Percentiles rank a stretch among this genome's conserved stretches.
Evolutionary conservation across 805 yeast species (phyloP).

Genomic region (Lachancea dasiensis): DNA sequence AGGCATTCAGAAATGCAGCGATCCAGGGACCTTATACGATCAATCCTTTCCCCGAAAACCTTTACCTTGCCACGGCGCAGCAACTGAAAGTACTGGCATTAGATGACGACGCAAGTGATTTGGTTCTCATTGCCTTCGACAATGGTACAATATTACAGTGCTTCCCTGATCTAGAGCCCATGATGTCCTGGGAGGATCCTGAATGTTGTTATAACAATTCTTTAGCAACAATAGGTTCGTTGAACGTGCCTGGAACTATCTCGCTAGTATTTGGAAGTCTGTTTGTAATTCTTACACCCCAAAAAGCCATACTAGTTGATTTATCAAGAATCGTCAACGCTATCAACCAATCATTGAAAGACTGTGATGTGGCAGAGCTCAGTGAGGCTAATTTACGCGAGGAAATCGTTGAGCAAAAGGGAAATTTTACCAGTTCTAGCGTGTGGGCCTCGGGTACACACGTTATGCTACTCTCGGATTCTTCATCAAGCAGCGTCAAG

Average conservation of each 20-base stretch:
- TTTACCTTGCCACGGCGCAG: slow-evolving; percentile 43
- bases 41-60: slow-evolving; percentile 47
- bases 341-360: slow-evolving; percentile 4
- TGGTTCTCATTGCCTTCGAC: slow-evolving; percentile 24
- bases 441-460: slow-evolving; percentile 1
- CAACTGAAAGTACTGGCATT: slow-evolving; percentile 30
- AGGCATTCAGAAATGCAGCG: slow-evolving; percentile 8
- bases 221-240: slow-evolving; percentile 13
- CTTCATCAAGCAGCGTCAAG: background rate
- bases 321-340: background rate
- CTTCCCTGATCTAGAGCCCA: slow-evolving; percentile 29
- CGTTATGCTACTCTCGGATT: slow-evolving; percentile 1
- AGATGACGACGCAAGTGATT: slow-evolving; percentile 19
- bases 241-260: slow-evolving; percentile 3
- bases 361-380: slow-evolving; percentile 4
- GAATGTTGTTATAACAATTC: slow-evolving; percentile 24
- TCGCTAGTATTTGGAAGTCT: background rate
- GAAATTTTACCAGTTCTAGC: slow-evolving; percentile 1
- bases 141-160: slow-evolving; percentile 29
- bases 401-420: slow-evolving; percentile 1
- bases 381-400: slow-evolving; percentile 1
- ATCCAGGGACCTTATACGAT: slow-evolving; percentile 52
- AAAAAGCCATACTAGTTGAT: slow-evolving; percentile 3
- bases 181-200: slow-evolving; percentile 35
- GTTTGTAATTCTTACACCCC: slow-evolving; percentile 3